A percentile compares a stretch with the other conserved stretches of the same genome.
phyloP scores from a whole-genome alignment of 176 grass and related monocot genomes.

The Zea luxurians region DNA sequence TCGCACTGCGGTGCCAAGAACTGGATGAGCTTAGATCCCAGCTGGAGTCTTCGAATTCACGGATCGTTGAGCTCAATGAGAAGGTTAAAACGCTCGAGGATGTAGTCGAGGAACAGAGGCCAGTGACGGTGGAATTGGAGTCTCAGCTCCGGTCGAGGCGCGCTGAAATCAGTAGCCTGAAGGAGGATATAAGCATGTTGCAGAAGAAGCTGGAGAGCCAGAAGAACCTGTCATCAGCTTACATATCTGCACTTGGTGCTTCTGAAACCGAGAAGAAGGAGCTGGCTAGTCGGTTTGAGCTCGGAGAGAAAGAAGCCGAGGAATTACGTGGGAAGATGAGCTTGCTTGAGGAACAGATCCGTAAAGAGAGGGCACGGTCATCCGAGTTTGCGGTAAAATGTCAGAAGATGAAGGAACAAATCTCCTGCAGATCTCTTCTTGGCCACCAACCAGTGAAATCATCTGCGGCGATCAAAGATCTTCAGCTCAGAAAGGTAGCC shows the following conservation, averaged over 20 bases:
- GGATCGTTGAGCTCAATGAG: constrained; percentile 35
- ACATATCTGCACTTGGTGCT: constrained; percentile 60
- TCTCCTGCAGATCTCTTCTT: constrained; percentile 26
- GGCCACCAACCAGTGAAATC: constrained; percentile 38
- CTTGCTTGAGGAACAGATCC: constrained; percentile 54
- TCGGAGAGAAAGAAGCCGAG: constrained; percentile 45
- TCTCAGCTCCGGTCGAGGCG: constrained; percentile 38
- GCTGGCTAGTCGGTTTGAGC: constrained; percentile 43
- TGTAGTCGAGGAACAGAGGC: constrained; percentile 12
- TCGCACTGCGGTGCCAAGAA: constrained; percentile 42
- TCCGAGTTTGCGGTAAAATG: constrained; percentile 42
- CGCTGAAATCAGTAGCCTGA: constrained; percentile 43
- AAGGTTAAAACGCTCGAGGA: constrained; percentile 55
- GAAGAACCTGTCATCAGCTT: constrained; percentile 58
- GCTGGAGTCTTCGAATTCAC: constrained; percentile 45
- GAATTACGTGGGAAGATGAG: constrained; percentile 41
- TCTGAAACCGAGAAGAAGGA: constrained; percentile 65
- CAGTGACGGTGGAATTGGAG: constrained; percentile 40
- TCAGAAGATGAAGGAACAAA: constrained; percentile 50
- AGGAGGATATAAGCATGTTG: constrained; percentile 49
- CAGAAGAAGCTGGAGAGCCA: constrained; percentile 64
- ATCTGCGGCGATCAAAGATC: constrained; percentile 33
- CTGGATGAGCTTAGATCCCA: constrained; percentile 39
- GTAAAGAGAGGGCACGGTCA: constrained; percentile 41
- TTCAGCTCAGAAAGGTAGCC: constrained; percentile 64